phyloP scores from a whole-genome alignment of 1,284 basidiomycete species.

The Limonomyces culmigenus region DNA sequence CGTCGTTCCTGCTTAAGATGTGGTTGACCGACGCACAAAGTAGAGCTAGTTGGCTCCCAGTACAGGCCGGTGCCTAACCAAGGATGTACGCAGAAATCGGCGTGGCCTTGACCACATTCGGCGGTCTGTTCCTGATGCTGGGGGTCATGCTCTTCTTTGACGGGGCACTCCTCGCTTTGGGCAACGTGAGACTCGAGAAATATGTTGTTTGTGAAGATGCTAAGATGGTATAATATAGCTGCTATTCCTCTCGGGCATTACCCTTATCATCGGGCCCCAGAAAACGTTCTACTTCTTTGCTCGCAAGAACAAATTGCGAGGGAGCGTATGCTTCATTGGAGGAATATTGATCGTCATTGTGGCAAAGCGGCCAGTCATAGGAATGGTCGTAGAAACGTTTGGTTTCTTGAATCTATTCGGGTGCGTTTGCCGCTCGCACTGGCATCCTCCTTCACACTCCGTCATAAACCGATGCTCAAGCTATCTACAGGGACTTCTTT shows the following conservation, averaged over 20 bases:
- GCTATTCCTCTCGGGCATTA: slow-evolving; percentile 82
- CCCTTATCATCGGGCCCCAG: slow-evolving; percentile 87
- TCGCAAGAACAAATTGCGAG: slow-evolving; percentile 87
- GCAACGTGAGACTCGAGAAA: slow-evolving; percentile 52
- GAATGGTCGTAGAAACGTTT: slow-evolving; percentile 87
- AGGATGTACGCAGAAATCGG: slow-evolving; percentile 58
- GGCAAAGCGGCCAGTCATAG: slow-evolving; percentile 82
- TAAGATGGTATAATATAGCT: slow-evolving; percentile 32
- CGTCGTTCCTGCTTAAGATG: too few species aligned
- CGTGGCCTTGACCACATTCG: slow-evolving; percentile 95
- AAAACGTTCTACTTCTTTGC: slow-evolving; percentile 99
- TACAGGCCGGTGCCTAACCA: not conserved
- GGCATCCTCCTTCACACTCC: slow-evolving; percentile 7
- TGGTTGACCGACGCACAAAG: slow-evolving; percentile 60
- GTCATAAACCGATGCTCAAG: not conserved
- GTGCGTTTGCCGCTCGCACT: slow-evolving; percentile 41
- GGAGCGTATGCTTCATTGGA: slow-evolving; percentile 83
- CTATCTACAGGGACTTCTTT: slow-evolving; percentile 81
- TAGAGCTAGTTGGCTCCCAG: slow-evolving; percentile 12
- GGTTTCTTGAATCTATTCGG: slow-evolving; percentile 97
- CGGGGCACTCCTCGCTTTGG: slow-evolving; percentile 89
- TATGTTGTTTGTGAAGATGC: not conserved
- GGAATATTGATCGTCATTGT: slow-evolving; percentile 80
- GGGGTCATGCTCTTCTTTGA: slow-evolving; percentile 96
- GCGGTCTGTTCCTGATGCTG: slow-evolving; percentile 88